Base-by-base conservation (phyloP, 352 stramenopile species). In the Globisporangium camurandrum region DNA sequence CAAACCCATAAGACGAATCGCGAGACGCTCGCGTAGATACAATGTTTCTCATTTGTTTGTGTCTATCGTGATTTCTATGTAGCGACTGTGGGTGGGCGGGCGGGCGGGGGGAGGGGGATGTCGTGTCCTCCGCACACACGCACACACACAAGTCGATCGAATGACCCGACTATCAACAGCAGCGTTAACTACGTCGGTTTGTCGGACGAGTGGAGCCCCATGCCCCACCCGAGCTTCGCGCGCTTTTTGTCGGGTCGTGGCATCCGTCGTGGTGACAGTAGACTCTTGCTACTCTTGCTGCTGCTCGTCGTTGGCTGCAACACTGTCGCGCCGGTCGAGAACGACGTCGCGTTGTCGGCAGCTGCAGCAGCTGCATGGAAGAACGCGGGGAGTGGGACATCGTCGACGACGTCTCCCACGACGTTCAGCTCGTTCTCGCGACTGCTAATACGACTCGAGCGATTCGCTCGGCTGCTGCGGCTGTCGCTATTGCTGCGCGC, bases 141-240 rank as follows among this genome's bases (percentile, higher is more conserved):
- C n/a, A n/a, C n/a, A n/a, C n/a, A n/a, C n/a, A n/a, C n/a, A n/a
- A n/a, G n/a, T n/a, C n/a, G n/a, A n/a, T n/a, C n/a, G n/a, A n/a
- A 37, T 37, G 33, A 7, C 11, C 14, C 11, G 12, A 17, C 33
- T 12, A 39, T 39, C 14, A 14, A 2, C 12, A 17, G 8, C 33
- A 39, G 33, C 10, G 20, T 24, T n/a, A n/a, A 40, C 27, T 43
- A 44, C 23, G 10, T 40, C 5, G 54, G 14, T 20, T 37, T 50
- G 16, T 55, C 48, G n/a, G n/a, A n/a, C 17, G 54, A 54, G 27
- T 70, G 65, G 37, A 90, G 67, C 2, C 80, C 80, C 80, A 91
- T 91, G 24, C 80, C 80, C 80, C 80, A 91, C n/a, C 61, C 80
- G 9, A 91, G 66, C 61, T 86, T 91, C 11, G 51, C 61, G 8